A percentile compares a stretch with the other conserved stretches of the same genome.
These are phyloP conservation scores for Pyrrhoderma lamaoense DNA, from an alignment of 1,284 basidiomycete species.

Conservation along the genomic window DNA sequence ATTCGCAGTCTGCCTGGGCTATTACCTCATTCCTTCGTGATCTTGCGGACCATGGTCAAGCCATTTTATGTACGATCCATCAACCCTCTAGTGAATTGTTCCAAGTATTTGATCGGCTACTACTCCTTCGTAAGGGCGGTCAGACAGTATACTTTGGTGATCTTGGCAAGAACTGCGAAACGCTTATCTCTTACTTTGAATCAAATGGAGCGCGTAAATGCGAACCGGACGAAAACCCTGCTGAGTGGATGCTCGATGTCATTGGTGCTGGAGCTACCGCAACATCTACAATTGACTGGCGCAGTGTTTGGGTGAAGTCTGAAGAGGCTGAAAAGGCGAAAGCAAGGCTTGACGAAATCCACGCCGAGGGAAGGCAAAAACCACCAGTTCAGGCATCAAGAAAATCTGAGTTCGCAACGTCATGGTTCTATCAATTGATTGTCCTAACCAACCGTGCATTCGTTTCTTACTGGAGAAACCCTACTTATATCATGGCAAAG, in stretches of 20 bases:
- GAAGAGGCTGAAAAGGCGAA: conserved; percentile 25
- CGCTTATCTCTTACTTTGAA: conserved; percentile 66
- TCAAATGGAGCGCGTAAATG: conserved; percentile 43
- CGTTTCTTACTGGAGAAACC: conserved; percentile 50
- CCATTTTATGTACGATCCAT: conserved; percentile 32
- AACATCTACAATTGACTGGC: conserved; percentile 35
- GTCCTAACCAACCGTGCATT: conserved; percentile 44
- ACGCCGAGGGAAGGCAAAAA: conserved; percentile 31
- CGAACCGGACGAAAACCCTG: conserved; percentile 37
- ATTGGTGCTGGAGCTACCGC: conserved; percentile 43
- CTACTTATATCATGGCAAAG: conserved; percentile 45
- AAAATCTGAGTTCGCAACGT: conserved; percentile 42
- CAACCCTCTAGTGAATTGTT: conserved; percentile 68
- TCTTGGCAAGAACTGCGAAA: conserved; percentile 49
- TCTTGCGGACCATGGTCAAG: conserved; percentile 44
- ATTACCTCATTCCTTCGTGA: conserved; percentile 72
- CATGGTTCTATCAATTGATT: conserved; percentile 37
- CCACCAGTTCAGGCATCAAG: conserved; percentile 31
- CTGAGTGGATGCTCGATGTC: conserved; percentile 60
- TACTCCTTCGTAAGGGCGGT: conserved; percentile 59
- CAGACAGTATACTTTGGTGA: conserved; percentile 77
- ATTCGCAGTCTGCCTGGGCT: conserved; percentile 85
- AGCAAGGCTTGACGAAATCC: conserved; percentile 30
- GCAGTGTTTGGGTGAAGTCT: conserved; percentile 36
- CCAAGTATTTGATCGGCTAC: conserved; percentile 59